phyloP scores from a whole-genome alignment of 768 basidiomycete genomes.

The Sarcodon aspratus region DNA sequence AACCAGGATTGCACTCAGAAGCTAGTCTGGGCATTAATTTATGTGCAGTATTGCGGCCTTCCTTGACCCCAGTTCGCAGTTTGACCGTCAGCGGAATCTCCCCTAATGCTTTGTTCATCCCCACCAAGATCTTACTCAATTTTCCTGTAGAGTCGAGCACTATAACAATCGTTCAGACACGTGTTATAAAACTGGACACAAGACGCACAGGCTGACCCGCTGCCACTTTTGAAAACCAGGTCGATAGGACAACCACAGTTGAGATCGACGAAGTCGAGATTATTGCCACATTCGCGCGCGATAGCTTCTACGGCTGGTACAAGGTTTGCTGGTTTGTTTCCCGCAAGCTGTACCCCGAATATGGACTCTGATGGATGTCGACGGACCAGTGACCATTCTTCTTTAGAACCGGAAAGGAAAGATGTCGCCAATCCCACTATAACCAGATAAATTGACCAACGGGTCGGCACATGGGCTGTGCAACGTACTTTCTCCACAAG shows the following conservation, averaged over 20 bases:
- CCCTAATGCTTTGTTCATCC: conserved; percentile 87
- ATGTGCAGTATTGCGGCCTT: conserved; percentile 76
- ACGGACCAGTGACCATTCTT: conserved; percentile 91
- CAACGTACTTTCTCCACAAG: conserved; percentile 78
- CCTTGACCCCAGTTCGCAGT: conserved; percentile 88
- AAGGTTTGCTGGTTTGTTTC: conserved; percentile 71
- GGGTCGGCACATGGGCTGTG: neutral
- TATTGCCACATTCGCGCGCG: conserved; percentile 48
- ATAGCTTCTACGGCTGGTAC: conserved; percentile 78
- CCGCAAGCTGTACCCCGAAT: conserved; percentile 91
- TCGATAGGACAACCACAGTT: conserved; percentile 99
- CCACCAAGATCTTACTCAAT: conserved; percentile 76
- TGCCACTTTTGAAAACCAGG: conserved; percentile 83
- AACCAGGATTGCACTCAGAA: conserved; percentile 40
- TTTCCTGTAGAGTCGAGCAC: conserved; percentile 78
- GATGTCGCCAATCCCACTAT: conserved; percentile 89
- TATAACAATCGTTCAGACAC: conserved; percentile 17
- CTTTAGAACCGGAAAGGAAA: conserved; percentile 77
- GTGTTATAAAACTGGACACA: neutral
- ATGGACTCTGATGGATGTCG: conserved; percentile 77
- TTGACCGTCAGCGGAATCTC: conserved; percentile 89
- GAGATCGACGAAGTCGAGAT: conserved; percentile 85
- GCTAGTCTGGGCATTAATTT: conserved; percentile 78
- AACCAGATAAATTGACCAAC: neutral
- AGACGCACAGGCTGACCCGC: conserved; percentile 75